These are phyloP conservation scores for Pestalotiopsis sp. DNA, from an alignment of 2,329 filamentous ascomycete genomes.

Conservation along the genomic window DNA sequence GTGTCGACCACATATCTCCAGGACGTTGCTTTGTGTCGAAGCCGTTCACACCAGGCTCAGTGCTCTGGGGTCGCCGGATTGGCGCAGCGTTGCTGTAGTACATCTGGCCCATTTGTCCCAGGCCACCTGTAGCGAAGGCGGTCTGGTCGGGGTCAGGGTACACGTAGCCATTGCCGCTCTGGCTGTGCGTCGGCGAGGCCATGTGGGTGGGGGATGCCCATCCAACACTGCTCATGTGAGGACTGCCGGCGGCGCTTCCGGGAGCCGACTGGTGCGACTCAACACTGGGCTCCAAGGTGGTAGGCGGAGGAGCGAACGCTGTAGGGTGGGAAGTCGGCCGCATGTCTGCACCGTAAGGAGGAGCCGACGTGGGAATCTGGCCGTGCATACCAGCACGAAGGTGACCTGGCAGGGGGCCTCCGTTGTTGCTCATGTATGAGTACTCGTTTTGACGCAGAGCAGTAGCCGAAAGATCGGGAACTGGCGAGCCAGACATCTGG, in stretches of 20 bases:
- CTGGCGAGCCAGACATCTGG: constrained; percentile 77
- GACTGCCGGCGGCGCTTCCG: constrained; percentile 78
- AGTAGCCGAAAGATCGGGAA: constrained; percentile 71
- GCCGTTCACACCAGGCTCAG: constrained; percentile 62
- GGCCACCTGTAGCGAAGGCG: constrained; percentile 55
- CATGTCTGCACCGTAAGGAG: constrained; percentile 59
- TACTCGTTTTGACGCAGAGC: constrained; percentile 75
- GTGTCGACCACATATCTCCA: constrained; percentile 50
- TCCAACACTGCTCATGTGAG: constrained; percentile 78
- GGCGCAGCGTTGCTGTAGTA: constrained; percentile 68
- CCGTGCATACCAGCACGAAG: constrained; percentile 76
- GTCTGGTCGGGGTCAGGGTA: constrained; percentile 84
- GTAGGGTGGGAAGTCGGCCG: constrained; percentile 85
- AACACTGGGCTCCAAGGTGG: constrained; percentile 82
- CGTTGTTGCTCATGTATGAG: constrained; percentile 75
- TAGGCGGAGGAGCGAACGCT: constrained; percentile 80
- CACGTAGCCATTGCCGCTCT: constrained; percentile 65
- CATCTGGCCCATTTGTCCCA: constrained; percentile 68
- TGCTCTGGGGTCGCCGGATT: constrained; percentile 74
- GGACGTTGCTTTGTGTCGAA: constrained; percentile 65
- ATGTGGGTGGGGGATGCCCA: constrained; percentile 87
- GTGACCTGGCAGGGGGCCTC: constrained; percentile 79
- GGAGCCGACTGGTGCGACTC: constrained; percentile 71
- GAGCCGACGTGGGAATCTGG: constrained; percentile 68
- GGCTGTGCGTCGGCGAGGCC: constrained; percentile 69